Evolutionary conservation across 1,284 basidiomycete genomes (phyloP).

Genomic region (Ceratobasidium sp.): DNA sequence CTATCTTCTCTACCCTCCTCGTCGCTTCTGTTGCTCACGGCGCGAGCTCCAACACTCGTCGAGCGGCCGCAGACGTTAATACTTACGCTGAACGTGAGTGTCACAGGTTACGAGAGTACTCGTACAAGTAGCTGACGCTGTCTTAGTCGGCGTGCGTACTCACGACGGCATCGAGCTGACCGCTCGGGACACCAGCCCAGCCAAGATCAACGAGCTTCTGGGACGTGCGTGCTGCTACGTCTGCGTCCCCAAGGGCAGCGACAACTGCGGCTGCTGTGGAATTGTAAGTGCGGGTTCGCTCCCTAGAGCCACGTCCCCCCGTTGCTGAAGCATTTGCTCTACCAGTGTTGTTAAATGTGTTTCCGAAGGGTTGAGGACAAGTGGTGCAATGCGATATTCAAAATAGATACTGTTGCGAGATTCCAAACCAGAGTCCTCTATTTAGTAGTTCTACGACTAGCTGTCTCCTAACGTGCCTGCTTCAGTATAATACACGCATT

Average conservation of each 20-base stretch:
- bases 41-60: slow-evolving; percentile 1
- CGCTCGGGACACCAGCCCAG: slow-evolving; percentile 26
- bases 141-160: slow-evolving; percentile 8
- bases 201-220: slow-evolving; percentile 19
- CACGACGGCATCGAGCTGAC: neutral
- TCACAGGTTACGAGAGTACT: no score
- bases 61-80: slow-evolving; percentile 1
- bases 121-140: neutral
- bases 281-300: neutral
- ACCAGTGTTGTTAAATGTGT: no score
- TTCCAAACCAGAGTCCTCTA: no score
- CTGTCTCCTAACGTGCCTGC: no score
- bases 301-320: neutral
- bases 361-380: no score
- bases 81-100: slow-evolving; percentile 23
- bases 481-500: no score
- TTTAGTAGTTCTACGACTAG: no score
- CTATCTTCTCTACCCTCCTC: neutral
- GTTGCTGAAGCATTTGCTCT: no score
- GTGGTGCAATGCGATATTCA: no score
- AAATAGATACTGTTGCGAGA: no score
- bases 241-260: slow-evolving; percentile 21
- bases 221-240: slow-evolving; percentile 28
- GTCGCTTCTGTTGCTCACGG: neutral
- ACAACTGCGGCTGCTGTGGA: slow-evolving; percentile 34